Evolutionary conservation across 345 rosid genomes (phyloP).

Genomic region (Schrenkiella parvula): DNA sequence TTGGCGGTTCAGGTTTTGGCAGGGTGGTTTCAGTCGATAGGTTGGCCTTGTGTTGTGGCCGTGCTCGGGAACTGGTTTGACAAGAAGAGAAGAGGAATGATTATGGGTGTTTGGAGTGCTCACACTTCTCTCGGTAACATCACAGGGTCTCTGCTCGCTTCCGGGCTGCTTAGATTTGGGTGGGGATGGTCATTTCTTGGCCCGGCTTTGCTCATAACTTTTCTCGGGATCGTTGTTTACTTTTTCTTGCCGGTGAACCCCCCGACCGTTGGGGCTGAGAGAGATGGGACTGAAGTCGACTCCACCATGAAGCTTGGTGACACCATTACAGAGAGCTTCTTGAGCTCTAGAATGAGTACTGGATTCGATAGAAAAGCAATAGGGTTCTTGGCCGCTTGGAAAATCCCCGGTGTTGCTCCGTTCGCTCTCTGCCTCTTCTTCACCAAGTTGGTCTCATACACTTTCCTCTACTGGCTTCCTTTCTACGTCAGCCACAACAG

Average conservation of each 20-base stretch:
- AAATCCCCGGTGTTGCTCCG: constrained; percentile 91
- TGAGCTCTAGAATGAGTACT: constrained; percentile 36
- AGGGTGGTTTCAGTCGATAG: constrained; percentile 88
- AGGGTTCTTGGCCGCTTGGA: constrained; percentile 92
- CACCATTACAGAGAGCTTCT: constrained; percentile 55
- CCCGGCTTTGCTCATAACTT: constrained; percentile 67
- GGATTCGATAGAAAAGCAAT: constrained; percentile 49
- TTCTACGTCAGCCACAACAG: constrained; percentile 95
- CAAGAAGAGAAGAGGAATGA: constrained; percentile 85
- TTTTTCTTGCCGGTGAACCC: constrained; percentile 73
- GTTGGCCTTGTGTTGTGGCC: constrained; percentile 99
- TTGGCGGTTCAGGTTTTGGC: constrained; percentile 69
- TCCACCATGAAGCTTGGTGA: constrained; percentile 56
- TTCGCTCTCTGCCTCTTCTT: constrained; percentile 95
- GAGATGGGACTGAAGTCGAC: constrained; percentile 53
- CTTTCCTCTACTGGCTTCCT: constrained; percentile 98
- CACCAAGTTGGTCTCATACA: constrained; percentile 88
- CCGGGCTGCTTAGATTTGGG: constrained; percentile 69
- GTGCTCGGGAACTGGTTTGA: constrained; percentile 94
- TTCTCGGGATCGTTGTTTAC: constrained; percentile 61
- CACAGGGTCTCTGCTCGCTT: constrained; percentile 71
- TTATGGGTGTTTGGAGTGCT: constrained; percentile 98
- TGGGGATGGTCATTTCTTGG: constrained; percentile 98
- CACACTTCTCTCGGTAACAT: constrained; percentile 93
- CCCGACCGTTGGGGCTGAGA: constrained; percentile 59